Evolutionary conservation across 1,284 basidiomycete species (phyloP).

Genomic region (Cutaneotrichosporon dermatis): DNA sequence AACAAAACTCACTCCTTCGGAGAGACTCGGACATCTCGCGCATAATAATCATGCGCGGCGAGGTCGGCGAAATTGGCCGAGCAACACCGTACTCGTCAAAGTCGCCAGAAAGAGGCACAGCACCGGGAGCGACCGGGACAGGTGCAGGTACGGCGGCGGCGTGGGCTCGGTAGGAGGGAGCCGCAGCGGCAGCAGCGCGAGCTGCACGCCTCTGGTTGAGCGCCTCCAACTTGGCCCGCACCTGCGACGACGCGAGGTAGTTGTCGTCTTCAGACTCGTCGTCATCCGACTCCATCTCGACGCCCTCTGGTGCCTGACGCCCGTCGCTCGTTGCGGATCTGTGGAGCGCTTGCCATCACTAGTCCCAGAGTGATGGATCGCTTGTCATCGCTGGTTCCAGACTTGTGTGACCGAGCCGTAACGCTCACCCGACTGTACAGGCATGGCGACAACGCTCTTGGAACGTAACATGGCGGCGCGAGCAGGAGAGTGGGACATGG

Average conservation of each 20-base stretch:
- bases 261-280: slow-evolving; percentile 35
- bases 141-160: slow-evolving; percentile 2
- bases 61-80: slow-evolving; percentile 38
- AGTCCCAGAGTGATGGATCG: slow-evolving; percentile 11
- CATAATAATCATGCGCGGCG: slow-evolving; percentile 40
- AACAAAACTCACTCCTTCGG: slow-evolving; percentile 35
- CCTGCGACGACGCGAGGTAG: slow-evolving; percentile 37
- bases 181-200: neutral
- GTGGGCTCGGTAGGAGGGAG: neutral
- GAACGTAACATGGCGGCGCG: slow-evolving; percentile 30
- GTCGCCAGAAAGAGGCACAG: neutral
- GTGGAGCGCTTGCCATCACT: slow-evolving; percentile 3
- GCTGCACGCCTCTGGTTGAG: slow-evolving; percentile 22
- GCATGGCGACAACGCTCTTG: slow-evolving; percentile 44
- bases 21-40: slow-evolving; percentile 46
- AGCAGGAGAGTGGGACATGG: slow-evolving; percentile 24
- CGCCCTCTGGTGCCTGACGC: slow-evolving; percentile 12
- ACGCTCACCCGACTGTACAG: slow-evolving; percentile 44
- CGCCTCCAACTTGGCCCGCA: slow-evolving; percentile 34
- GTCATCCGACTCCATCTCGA: slow-evolving; percentile 36
- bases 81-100: slow-evolving; percentile 31
- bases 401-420: slow-evolving; percentile 19
- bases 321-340: neutral
- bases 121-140: neutral
- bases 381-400: slow-evolving; percentile 6